phyloP scores from a whole-genome alignment of 2,329 filamentous ascomycete genomes.

The Nemania bipapillata region DNA sequence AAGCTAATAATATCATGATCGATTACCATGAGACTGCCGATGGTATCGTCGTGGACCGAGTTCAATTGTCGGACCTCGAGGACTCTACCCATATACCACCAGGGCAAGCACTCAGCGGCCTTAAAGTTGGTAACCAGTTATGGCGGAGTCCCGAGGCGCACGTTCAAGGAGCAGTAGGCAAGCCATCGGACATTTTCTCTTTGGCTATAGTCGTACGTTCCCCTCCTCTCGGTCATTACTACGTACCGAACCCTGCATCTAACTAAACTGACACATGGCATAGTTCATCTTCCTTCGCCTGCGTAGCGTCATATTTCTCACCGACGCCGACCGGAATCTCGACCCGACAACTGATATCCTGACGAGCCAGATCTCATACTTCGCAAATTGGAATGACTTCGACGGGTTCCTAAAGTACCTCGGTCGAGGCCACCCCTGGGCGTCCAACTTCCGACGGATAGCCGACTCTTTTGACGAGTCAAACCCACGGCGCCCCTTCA shows the following conservation, averaged over 20 bases:
- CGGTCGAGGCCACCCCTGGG: conserved; percentile 55
- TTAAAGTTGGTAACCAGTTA: conserved; percentile 56
- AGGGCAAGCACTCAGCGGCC: conserved; percentile 52
- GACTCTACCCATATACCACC: conserved; percentile 55
- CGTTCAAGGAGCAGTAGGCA: conserved; percentile 53
- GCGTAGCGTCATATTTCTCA: conserved; percentile 56
- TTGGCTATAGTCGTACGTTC: conserved; percentile 56
- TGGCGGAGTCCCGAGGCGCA: conserved; percentile 60
- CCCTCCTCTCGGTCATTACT: neutral
- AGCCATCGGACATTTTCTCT: conserved; percentile 58
- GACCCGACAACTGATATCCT: conserved; percentile 56
- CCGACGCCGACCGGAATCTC: conserved; percentile 51
- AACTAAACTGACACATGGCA: conserved; percentile 34
- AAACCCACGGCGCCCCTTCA: conserved; percentile 58
- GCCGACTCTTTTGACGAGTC: conserved; percentile 55
- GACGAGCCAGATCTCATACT: conserved; percentile 60
- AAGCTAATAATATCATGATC: conserved; percentile 58
- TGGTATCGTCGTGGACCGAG: conserved; percentile 51
- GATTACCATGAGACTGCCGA: conserved; percentile 52
- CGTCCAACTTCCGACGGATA: conserved; percentile 53
- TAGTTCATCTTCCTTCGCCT: conserved; percentile 60
- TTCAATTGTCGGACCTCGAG: conserved; percentile 57
- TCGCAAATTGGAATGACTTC: conserved; percentile 57
- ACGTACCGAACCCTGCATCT: neutral
- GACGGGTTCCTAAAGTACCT: conserved; percentile 57